A percentile compares a stretch with the other conserved stretches of the same genome.
phyloP scores from a whole-genome alignment of 495 filamentous ascomycete species.

The Aspergillus coremiiformis region DNA sequence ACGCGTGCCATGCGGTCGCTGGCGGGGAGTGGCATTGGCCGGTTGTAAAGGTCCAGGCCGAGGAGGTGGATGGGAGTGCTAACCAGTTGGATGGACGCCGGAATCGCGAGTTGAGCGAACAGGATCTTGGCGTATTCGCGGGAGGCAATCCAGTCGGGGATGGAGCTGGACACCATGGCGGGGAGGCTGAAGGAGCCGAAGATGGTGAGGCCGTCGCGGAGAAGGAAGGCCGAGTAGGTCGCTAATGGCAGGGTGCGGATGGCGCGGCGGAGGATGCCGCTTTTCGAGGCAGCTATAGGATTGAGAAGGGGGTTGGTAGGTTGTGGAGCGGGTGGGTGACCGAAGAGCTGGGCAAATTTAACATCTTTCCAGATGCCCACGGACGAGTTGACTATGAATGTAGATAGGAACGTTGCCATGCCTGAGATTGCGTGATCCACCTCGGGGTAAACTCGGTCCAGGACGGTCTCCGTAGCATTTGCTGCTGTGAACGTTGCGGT shows the following conservation, averaged over 20 bases:
- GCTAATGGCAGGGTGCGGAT: slow-evolving; percentile 47
- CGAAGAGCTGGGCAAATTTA: slow-evolving; percentile 39
- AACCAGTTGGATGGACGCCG: slow-evolving; percentile 70
- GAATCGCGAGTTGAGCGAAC: slow-evolving; percentile 67
- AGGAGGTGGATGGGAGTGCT: slow-evolving; percentile 79
- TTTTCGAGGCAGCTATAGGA: slow-evolving; percentile 16
- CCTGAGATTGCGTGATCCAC: slow-evolving; percentile 45
- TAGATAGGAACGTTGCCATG: slow-evolving; percentile 30
- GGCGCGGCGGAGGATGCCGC: slow-evolving; percentile 22
- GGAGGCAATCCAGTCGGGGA: slow-evolving; percentile 33
- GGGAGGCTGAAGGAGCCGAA: slow-evolving; percentile 84
- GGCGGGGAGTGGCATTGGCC: slow-evolving; percentile 35
- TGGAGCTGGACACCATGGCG: slow-evolving; percentile 26
- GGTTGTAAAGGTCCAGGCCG: slow-evolving; percentile 81
- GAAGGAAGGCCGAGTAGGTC: slow-evolving; percentile 57
- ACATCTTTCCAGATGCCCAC: slow-evolving; percentile 42
- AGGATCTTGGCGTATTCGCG: slow-evolving; percentile 31
- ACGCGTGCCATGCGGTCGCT: slow-evolving; percentile 54
- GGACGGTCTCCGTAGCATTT: slow-evolving; percentile 54
- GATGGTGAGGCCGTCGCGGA: slow-evolving; percentile 77
- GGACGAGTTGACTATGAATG: slow-evolving; percentile 35
- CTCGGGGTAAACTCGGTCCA: slow-evolving; percentile 31
- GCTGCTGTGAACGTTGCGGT: slow-evolving; percentile 82
- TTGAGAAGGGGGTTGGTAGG: slow-evolving; percentile 22
- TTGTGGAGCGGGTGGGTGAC: slow-evolving; percentile 40